These are phyloP conservation scores for Amanita muscaria DNA, from an alignment of 768 basidiomycete species.

Conservation along the genomic window DNA sequence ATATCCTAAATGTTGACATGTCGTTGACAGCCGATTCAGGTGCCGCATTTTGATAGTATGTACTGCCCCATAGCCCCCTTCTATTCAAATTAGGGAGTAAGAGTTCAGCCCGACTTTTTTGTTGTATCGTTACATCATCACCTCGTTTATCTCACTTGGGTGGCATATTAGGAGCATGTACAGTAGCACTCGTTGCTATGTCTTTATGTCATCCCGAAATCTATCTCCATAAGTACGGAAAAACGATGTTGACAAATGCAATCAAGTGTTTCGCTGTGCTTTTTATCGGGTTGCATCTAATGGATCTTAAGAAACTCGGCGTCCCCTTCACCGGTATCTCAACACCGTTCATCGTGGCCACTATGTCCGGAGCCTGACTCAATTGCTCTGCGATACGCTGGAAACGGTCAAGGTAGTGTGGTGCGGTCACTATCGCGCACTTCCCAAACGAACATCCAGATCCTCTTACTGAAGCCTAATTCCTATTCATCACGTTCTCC, in stretches of 20 bases:
- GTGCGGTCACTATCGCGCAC: conserved; percentile 61
- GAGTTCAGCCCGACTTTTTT: too few relatives aligned
- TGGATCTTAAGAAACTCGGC: conserved; percentile 62
- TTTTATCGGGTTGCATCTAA: neutral
- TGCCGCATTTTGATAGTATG: too few relatives aligned
- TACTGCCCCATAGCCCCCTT: too few relatives aligned
- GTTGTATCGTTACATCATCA: too few relatives aligned
- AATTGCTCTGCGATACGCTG: conserved; percentile 90
- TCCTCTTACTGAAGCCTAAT: conserved; percentile 68
- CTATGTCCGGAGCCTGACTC: conserved; percentile 99
- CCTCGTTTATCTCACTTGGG: conserved; percentile 80
- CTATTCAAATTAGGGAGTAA: too few relatives aligned
- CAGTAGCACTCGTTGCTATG: conserved; percentile 95
- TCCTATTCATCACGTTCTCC: conserved; percentile 65
- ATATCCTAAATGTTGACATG: too few relatives aligned
- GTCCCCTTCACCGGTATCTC: conserved; percentile 92
- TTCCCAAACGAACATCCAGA: conserved; percentile 85
- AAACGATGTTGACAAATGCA: conserved; percentile 89
- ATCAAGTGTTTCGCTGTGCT: conserved; percentile 35
- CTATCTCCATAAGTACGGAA: conserved; percentile 92
- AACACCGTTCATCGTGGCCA: conserved; percentile 91
- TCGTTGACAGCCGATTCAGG: too few relatives aligned
- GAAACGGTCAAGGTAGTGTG: conserved; percentile 84
- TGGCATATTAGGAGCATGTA: conserved; percentile 72
- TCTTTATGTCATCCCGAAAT: conserved; percentile 93